A percentile compares a stretch with the other conserved stretches of the same genome.
Evolutionary conservation across 805 yeast genomes (phyloP).

Genomic region (Suhomyces sp.): DNA sequence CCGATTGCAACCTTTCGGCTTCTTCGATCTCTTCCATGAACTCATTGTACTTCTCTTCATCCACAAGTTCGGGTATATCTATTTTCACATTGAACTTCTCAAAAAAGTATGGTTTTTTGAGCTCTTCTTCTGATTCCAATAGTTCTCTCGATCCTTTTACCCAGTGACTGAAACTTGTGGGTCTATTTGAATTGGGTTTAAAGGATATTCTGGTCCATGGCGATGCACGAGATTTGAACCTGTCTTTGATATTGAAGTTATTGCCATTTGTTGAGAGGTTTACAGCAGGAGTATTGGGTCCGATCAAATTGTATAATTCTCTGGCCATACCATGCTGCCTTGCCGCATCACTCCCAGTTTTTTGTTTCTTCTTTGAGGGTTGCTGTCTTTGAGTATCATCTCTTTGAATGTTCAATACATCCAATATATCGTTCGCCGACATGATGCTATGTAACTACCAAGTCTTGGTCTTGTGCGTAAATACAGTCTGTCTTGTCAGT

Average conservation of each 20-base stretch:
- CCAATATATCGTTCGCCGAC: constrained; percentile 59
- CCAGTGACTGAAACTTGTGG: constrained; percentile 68
- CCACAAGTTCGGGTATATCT: constrained; percentile 65
- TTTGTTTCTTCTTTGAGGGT: constrained; percentile 43
- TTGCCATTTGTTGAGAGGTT: constrained; percentile 21
- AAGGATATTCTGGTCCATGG: constrained; percentile 80
- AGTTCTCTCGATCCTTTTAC: constrained; percentile 65
- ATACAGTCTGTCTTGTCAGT: neutral
- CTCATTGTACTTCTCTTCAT: constrained; percentile 55
- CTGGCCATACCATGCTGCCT: constrained; percentile 74
- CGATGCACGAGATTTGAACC: constrained; percentile 63
- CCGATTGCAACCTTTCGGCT: constrained; percentile 13
- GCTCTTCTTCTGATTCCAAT: constrained; percentile 28
- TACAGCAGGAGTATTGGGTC: constrained; percentile 90
- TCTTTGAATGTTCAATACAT: constrained; percentile 67
- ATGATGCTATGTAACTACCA: constrained; percentile 8
- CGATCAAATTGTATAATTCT: constrained; percentile 82
- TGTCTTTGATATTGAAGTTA: constrained; percentile 58
- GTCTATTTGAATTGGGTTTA: constrained; percentile 48
- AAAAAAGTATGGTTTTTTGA: constrained; percentile 54
- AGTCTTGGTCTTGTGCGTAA: neutral
- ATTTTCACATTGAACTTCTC: constrained; percentile 69
- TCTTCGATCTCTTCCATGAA: constrained; percentile 45
- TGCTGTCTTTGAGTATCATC: constrained; percentile 32
- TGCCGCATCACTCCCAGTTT: constrained; percentile 17